Percentiles rank a stretch among this genome's conserved stretches.
These are phyloP conservation scores for Aspergillus affinis DNA, from an alignment of 495 filamentous ascomycete species.

Conservation along the genomic window DNA sequence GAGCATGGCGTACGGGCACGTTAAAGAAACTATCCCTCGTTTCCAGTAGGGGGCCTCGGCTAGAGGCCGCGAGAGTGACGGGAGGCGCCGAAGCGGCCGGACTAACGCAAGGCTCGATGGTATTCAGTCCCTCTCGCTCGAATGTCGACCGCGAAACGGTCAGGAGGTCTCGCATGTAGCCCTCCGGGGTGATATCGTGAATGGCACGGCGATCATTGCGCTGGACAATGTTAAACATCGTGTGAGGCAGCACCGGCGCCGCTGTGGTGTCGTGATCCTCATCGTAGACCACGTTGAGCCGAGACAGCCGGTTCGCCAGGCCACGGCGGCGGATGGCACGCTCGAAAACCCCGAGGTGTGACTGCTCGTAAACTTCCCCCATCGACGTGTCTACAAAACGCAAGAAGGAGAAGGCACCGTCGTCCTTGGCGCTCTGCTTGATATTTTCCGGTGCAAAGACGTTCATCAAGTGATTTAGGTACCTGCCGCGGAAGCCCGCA, in stretches of 20 bases:
- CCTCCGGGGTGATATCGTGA: conserved; percentile 68
- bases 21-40: conserved; percentile 80
- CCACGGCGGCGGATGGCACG: conserved; percentile 60
- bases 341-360: conserved; percentile 60
- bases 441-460: conserved; percentile 85
- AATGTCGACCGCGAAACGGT: conserved; percentile 72
- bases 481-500: conserved; percentile 75
- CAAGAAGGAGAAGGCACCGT: conserved; percentile 82
- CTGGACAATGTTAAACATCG: conserved; percentile 76
- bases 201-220: conserved; percentile 66
- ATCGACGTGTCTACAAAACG: conserved; percentile 79
- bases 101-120: conserved; percentile 76
- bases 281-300: conserved; percentile 61
- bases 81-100: conserved; percentile 84
- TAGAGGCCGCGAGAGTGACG: conserved; percentile 73
- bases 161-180: conserved; percentile 71
- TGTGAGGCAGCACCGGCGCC: conserved; percentile 63
- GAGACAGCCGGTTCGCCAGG: conserved; percentile 47
- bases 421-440: conserved; percentile 50
- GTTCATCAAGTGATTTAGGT: conserved; percentile 76
- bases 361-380: conserved; percentile 64
- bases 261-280: conserved; percentile 47
- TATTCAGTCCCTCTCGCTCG: conserved; percentile 64
- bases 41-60: conserved; percentile 63
- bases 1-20: conserved; percentile 63